These are phyloP conservation scores for Claviceps africana DNA, from an alignment of 2,329 filamentous ascomycete genomes.

Conservation along the genomic window DNA sequence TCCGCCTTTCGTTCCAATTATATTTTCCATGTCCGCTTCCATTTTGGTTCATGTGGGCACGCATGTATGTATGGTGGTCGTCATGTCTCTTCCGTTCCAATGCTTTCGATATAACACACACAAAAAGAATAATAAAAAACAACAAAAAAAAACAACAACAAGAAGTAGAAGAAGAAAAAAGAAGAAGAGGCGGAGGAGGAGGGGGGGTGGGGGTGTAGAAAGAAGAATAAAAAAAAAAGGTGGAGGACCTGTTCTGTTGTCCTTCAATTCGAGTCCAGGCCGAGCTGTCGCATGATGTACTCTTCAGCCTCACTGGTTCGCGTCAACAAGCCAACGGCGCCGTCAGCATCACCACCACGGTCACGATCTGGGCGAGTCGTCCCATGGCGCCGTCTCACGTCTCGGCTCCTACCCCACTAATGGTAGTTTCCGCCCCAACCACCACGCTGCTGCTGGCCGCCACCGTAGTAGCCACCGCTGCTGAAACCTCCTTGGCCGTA, in stretches of 20 bases:
- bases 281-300: conserved; percentile 8
- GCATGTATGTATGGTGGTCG: conserved; percentile 15
- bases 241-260: conserved; percentile 3
- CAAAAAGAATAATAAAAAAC: background rate
- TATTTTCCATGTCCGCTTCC: background rate
- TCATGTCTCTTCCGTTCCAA: conserved; percentile 17
- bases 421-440: conserved; percentile 50
- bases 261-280: conserved; percentile 4
- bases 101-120: conserved; percentile 10
- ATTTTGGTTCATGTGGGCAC: conserved; percentile 5
- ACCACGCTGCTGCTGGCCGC: conserved; percentile 30
- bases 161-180: background rate
- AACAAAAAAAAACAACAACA: background rate
- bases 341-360: background rate
- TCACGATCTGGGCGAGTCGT: conserved; percentile 5
- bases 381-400: conserved; percentile 11
- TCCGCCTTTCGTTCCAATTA: conserved; percentile 5
- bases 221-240: background rate
- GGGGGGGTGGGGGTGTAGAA: too few relatives aligned
- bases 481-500: conserved; percentile 37
- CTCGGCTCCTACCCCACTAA: conserved; percentile 23
- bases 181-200: background rate
- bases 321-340: background rate
- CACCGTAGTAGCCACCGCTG: conserved; percentile 33
- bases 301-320: conserved; percentile 5